Evolutionary conservation across 306 rosid species (phyloP), one percentile per base, ranked within the genome.

Genomic region (Cicer pinnatifidum): DNA sequence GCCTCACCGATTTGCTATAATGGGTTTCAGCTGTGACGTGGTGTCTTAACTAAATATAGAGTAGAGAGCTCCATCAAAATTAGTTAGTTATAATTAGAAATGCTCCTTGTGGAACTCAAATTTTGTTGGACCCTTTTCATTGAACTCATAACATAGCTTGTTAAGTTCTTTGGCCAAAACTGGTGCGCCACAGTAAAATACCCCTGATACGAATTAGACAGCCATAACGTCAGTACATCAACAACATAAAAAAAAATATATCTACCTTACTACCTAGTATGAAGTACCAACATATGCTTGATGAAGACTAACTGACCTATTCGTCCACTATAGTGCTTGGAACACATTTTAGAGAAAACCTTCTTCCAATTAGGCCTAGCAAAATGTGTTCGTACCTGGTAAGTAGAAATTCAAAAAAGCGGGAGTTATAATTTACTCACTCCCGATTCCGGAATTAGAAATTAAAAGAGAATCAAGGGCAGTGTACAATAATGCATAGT

Each of bases 341-440:
- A 90, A 74, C 89, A 88, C 46, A 90, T 84, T 83, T 90, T 95
- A 19, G 93, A 79, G 89, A 95, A 83, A 79, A 95, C 99, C 82
- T 92, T 95, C 92, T 95, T 95, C 99, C 99, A 95, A 64, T 95
- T 95, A 52, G 99, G 99, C 92, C 97, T 88, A 11, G 99, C 99
- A 80, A 95, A 95, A 87, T 95, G 99, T 48, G 99, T 95, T 46
- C 99, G 84, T 65, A 95, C 99, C 99, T 95, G 84, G 16, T 23
- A 57, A 61, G 47, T 37, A 51, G 76, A 78, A 72, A 76, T 76
- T 54, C 48, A 47, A 61, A 58, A 68, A 41, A 47, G 10, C 7
- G 9, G 37, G 8, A 12, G 37, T 13, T 67, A 40, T 63, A 43
- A 71, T 64, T 69, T 78, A 46, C 40, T 66, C 73, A 46, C 40